Evolutionary conservation across 768 basidiomycete genomes (phyloP).

Genomic region (Boletus insuetus): DNA sequence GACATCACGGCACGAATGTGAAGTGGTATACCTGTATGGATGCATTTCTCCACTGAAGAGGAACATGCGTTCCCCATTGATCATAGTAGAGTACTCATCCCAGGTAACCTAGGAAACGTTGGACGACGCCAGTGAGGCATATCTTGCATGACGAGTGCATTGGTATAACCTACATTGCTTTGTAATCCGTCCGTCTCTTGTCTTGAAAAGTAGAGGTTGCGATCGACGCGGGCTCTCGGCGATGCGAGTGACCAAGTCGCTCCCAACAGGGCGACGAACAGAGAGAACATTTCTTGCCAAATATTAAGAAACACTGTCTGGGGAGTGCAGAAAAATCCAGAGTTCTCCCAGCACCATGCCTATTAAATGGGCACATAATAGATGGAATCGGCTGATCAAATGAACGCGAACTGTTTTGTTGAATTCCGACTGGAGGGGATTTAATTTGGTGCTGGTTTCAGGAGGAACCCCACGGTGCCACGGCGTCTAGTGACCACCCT

Average conservation of each 20-base stretch:
- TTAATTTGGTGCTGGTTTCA: neutral
- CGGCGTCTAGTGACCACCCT: neutral
- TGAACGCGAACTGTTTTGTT: neutral
- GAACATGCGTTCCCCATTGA: conserved; percentile 55
- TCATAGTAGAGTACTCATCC: conserved; percentile 59
- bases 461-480: neutral
- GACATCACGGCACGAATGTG: neutral
- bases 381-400: neutral
- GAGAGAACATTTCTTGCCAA: neutral
- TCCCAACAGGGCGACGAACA: conserved; percentile 11
- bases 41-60: conserved; percentile 63
- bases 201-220: conserved; percentile 15
- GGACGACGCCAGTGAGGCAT: neutral
- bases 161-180: conserved; percentile 8
- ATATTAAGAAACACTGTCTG: neutral
- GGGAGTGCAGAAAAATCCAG: neutral
- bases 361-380: neutral
- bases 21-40: conserved; percentile 43
- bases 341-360: neutral
- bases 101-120: conserved; percentile 42
- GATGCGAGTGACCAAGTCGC: conserved; percentile 11
- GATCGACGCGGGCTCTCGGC: conserved; percentile 2
- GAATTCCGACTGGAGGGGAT: no score
- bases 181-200: conserved; percentile 15
- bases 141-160: neutral